phyloP scores from a whole-genome alignment of 1,139 yeast genomes.

The Sugiyamaella japonica region DNA sequence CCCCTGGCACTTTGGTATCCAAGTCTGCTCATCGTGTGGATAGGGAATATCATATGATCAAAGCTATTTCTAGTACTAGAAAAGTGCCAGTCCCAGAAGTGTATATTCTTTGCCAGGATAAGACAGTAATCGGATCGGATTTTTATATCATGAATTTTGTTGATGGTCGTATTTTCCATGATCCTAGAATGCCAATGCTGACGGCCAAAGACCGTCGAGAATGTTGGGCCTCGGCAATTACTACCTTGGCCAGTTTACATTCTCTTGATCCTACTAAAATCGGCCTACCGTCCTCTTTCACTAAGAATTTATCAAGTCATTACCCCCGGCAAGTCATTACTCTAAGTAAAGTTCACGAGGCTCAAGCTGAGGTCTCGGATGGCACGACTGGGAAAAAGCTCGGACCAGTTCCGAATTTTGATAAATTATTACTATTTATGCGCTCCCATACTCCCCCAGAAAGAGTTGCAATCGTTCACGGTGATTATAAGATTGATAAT shows the following conservation, averaged over 20 bases:
- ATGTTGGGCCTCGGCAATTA: constrained; percentile 54
- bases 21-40: constrained; percentile 67
- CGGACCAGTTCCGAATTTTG: constrained; percentile 54
- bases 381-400: constrained; percentile 43
- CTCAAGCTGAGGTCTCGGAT: constrained; percentile 46
- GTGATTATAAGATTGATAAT: constrained; percentile 69
- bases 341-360: constrained; percentile 48
- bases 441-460: constrained; percentile 52
- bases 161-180: constrained; percentile 59
- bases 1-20: constrained; percentile 57
- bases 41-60: constrained; percentile 57
- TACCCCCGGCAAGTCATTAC: constrained; percentile 59
- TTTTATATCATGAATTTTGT: constrained; percentile 63
- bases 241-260: constrained; percentile 55
- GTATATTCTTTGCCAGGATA: constrained; percentile 62
- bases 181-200: constrained; percentile 51
- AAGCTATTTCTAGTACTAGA: constrained; percentile 40
- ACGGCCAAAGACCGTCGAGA: constrained; percentile 33
- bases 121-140: constrained; percentile 69
- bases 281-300: constrained; percentile 45
- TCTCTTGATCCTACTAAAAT: constrained; percentile 51
- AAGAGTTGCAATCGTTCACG: constrained; percentile 56
- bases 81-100: constrained; percentile 63
- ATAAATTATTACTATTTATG: constrained; percentile 49
- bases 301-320: constrained; percentile 48